Conservation (phyloP, 495 filamentous ascomycete species). For the Lepidopterella palustris region DNA sequence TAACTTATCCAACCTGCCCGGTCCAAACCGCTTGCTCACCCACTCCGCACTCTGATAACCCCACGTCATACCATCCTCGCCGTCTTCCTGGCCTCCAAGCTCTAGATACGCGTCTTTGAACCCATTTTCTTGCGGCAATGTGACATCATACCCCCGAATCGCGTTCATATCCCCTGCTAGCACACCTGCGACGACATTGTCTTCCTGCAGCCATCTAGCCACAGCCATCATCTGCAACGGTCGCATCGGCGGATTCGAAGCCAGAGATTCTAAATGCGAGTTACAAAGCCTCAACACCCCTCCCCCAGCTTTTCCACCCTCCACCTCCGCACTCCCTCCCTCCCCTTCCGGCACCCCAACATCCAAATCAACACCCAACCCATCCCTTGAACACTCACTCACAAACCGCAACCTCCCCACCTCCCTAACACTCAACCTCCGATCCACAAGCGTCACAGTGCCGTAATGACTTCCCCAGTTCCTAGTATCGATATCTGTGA, state of each 20-base stretch:
- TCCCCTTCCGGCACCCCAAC: slow-evolving; percentile 5
- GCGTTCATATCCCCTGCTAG: slow-evolving; percentile 51
- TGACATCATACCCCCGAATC: slow-evolving; percentile 45
- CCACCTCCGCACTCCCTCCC: slow-evolving; percentile 43
- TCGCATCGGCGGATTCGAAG: slow-evolving; percentile 35
- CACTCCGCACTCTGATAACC: slow-evolving; percentile 43
- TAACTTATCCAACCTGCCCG: slow-evolving; percentile 51
- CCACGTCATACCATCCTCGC: slow-evolving; percentile 50
- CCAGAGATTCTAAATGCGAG: slow-evolving; percentile 50
- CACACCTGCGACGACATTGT: slow-evolving; percentile 32
- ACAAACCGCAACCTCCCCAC: slow-evolving; percentile 44
- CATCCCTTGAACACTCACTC: slow-evolving; percentile 45
- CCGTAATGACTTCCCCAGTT: slow-evolving; percentile 41
- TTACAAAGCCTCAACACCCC: slow-evolving; percentile 43
- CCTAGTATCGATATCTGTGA: slow-evolving; percentile 42
- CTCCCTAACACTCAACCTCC: slow-evolving; percentile 33
- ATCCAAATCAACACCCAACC: slow-evolving; percentile 44
- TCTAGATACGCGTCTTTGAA: slow-evolving; percentile 51
- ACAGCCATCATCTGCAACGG: slow-evolving; percentile 42
- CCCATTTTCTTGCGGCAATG: slow-evolving; percentile 42
- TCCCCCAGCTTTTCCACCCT: slow-evolving; percentile 1
- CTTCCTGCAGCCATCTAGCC: slow-evolving; percentile 37
- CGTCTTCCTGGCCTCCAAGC: slow-evolving; percentile 44
- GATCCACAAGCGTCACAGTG: slow-evolving; percentile 47
- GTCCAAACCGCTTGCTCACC: slow-evolving; percentile 38